Evolutionary conservation across 176 grass and related monocot genomes (phyloP), one percentile per base, ranked within the genome.

Genomic region (Phoenix roebelenii): DNA sequence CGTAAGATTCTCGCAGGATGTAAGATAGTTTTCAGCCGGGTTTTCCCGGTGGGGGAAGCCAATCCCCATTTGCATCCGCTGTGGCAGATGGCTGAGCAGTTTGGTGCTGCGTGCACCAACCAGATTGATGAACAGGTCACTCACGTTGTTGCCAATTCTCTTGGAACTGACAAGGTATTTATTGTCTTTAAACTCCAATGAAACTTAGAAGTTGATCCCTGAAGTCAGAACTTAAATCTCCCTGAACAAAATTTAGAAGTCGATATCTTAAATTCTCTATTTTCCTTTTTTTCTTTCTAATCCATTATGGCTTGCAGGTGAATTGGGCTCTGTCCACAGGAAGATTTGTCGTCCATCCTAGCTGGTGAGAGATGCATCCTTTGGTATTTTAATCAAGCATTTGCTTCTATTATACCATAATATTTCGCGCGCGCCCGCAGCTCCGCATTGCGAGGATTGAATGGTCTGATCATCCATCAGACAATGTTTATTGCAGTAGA

Each of bases 141-240:
- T 55, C 93, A 98, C 83, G 82, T 98, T n/a, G 88, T 98, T 3
- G 93, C 93, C 61, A 84, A 98, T 71, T 92, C 93, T 39, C 87
- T 79, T 1, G 93, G 93, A 25, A 98, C 93, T 7, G 93, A 92
- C 75, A 98, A 98, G 84, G 79, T 82, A 72, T 49, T 7, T 23
- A 49, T 35, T 12, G 52, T 52, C 5, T 5, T 29, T 22, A 12
- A 39, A 39, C 7, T 39, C 35, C 35, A 39, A 12, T 12, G 35
- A 39, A 39, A 39, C 9, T 39, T 7, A 39, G 35, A 39, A 39
- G 35, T 39, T 39, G 35, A 44, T 44, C 35, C 4, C 10, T 44
- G 7, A 44, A 44, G 35, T 44, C 35, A 44, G 9, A 39, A 39
- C 35, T 39, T 12, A 39, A 44, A 44, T 44, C 7, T 44, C 10